Base-by-base conservation (phyloP, 2,329 filamentous ascomycete species). In the Fusarium pilosicola region DNA sequence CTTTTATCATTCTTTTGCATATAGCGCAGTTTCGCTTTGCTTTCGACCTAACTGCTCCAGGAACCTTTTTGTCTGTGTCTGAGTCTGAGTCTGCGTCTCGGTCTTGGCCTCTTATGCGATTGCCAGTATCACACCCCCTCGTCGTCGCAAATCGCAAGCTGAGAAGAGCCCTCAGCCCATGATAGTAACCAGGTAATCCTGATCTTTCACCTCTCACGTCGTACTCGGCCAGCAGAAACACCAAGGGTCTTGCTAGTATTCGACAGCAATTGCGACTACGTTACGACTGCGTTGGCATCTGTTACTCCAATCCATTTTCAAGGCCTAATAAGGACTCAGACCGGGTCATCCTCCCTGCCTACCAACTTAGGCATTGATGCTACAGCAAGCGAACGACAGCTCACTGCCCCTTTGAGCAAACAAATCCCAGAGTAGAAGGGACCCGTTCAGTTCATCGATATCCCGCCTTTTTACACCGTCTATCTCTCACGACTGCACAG, bases 351-450 rank as follows among this genome's bases (percentile, higher is more conserved):
- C 49, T 69, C 65, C 56, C 56, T 68, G 38, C 38, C 56, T 41
- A 63, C 51, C 51, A 55, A 55, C 65, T 69, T 69, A 34, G 65
- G 65, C 65, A 69, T 62, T 69, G 57, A 56, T 69, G 49, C 49
- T 60, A 71, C 65, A 28, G 24, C 64, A 36, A 49, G 42, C 59
- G 39, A 68, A 48, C 65, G 52, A 63, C 61, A 65, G 62, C 68
- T 72, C 71, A 74, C 63, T 74, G 24, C 71, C 62, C 44, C 61
- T 62, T 72, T 51, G 66, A 74, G 71, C 62, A 70, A 70, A 65
- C 55, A 73, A 62, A 41, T 54, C 70, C 70, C 60, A 57, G 67
- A 38, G 51, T 17, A 51, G 65, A 72, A 56, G 42, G 32, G 56
- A 58, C 65, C 70, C 70, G 66, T 64, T 69, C 59, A 68, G 48